A percentile compares a stretch with the other conserved stretches of the same genome.
These are phyloP conservation scores for Fusarium abutilonis DNA, from an alignment of 2,329 filamentous ascomycete species.

Conservation along the genomic window DNA sequence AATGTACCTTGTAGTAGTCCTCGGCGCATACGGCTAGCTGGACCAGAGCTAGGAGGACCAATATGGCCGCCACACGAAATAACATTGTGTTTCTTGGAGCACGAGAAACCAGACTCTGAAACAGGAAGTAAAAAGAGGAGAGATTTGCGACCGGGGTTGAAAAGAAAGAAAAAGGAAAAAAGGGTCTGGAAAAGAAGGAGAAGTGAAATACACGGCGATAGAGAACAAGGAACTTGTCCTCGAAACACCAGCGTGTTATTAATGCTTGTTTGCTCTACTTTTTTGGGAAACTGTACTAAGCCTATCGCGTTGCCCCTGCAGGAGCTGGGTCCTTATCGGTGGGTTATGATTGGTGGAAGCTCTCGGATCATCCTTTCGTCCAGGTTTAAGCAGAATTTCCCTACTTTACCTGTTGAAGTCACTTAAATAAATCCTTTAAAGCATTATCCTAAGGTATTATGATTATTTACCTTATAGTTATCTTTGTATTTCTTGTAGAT, in stretches of 20 bases:
- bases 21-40: conserved; percentile 68
- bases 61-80: conserved; percentile 60
- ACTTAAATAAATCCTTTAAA: too few relatives aligned
- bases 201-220: conserved; percentile 4
- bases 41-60: conserved; percentile 62
- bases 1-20: conserved; percentile 80
- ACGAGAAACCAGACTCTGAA: conserved; percentile 24
- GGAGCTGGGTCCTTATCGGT: conserved; percentile 36
- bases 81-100: conserved; percentile 57
- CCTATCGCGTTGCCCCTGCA: conserved; percentile 38
- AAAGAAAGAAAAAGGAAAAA: conserved; percentile 5
- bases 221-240: conserved; percentile 26
- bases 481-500: too few relatives aligned
- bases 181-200: conserved; percentile 13
- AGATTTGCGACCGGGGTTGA: conserved; percentile 9
- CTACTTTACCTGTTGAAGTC: too few relatives aligned
- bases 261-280: conserved; percentile 37
- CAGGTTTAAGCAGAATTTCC: neutral
- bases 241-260: conserved; percentile 52
- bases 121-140: neutral
- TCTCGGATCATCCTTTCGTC: conserved; percentile 38
- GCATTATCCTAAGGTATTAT: too few relatives aligned
- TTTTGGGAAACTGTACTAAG: conserved; percentile 15
- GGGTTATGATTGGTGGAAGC: conserved; percentile 34
- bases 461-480: too few relatives aligned